Evolutionary conservation across 129 eudicot genomes (phyloP), one percentile per base, ranked within the genome.

Genomic region (Flaveria linearis): DNA sequence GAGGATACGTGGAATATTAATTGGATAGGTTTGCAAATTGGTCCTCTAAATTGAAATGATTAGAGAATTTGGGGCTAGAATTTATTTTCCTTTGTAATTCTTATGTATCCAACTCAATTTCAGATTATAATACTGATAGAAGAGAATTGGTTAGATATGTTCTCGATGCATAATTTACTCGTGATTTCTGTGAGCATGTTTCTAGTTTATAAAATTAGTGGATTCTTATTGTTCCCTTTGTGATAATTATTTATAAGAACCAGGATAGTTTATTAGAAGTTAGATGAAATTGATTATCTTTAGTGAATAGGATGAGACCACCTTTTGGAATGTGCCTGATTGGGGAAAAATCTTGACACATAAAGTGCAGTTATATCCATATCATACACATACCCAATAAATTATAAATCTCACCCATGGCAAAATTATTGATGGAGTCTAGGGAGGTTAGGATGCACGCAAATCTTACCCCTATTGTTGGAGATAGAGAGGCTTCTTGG

Each of bases 61-160:
- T 49, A 15, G n/a, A 49, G 3, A 14, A 45, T 45, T 45, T 9
- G 49, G 49, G 49, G 49, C 49, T 45, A 45, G 49, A 45, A 45
- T 10, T 49, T 49, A 18, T 55, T 55, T 36, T 46, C 14, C 25
- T 26, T 20, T 60, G 13, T 55, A 13, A 25, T 73, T 36, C 2
- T 28, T 39, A 5, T 23, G 23, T 73, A 13, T 12, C 4, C 3
- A 45, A 11, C 39, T 20, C n/a, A 26, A 43, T 49, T 74, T 60
- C 70, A 16, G 60, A 60, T 58, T 36, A 45, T 73, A 39, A 57
- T 39, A 20, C 45, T 41, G 39, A 51, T 46, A 42, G 23, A 36
- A 58, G 63, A 43, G 43, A 36, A 58, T 64, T 76, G 72, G 64
- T 75, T 64, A 58, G 36, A 49, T 51, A 65, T 76, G 66, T 62